Percentiles rank a stretch among this genome's conserved stretches.
Conservation (phyloP, 2,329 filamentous ascomycete species). For the Colletotrichum graminicola region DNA sequence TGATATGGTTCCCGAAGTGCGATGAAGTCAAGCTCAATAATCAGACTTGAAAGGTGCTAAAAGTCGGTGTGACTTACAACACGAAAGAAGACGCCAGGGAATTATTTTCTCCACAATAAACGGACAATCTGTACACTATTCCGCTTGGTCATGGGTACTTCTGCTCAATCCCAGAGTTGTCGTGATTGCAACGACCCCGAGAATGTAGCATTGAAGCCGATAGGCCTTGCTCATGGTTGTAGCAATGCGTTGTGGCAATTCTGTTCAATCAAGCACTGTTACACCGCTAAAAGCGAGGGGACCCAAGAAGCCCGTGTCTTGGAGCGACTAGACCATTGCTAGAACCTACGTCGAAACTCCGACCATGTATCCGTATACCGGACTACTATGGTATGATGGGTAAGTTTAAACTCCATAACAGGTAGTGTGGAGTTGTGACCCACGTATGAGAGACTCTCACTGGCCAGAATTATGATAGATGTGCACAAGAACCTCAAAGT, state of each 20-base stretch:
- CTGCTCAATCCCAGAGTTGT: neutral
- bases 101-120: neutral
- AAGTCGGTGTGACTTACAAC: neutral
- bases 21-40: neutral
- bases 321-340: constrained; percentile 1
- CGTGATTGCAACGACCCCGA: neutral
- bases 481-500: too few species aligned
- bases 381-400: too few species aligned
- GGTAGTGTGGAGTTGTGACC: too few species aligned
- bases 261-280: neutral
- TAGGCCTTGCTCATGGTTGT: neutral
- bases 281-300: neutral
- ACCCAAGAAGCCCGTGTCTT: neutral
- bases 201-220: too few species aligned
- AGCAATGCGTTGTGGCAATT: neutral
- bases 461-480: too few species aligned
- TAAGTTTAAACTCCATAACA: too few species aligned
- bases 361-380: constrained; percentile 16
- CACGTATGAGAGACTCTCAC: too few species aligned
- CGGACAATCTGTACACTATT: neutral
- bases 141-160: neutral
- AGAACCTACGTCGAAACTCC: constrained; percentile 16
- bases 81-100: neutral
- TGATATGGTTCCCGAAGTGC: neutral
- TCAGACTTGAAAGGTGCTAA: neutral